Evolutionary conservation across 768 basidiomycete species (phyloP).

Genomic region (Leccinum uliginosum): DNA sequence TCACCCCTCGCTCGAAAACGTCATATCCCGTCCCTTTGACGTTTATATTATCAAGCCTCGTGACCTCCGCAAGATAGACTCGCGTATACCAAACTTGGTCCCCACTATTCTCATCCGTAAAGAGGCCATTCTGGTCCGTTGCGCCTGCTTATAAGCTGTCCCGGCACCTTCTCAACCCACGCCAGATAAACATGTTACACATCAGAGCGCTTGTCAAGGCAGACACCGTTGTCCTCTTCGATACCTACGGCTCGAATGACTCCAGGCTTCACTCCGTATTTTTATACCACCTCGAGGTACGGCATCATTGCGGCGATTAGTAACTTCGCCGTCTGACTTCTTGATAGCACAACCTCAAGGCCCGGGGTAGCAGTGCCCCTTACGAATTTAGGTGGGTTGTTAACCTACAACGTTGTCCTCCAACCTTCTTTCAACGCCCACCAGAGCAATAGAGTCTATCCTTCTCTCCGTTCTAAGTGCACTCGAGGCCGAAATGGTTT

Average conservation of each 20-base stretch:
- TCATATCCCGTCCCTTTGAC: conserved; percentile 23
- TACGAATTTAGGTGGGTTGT: conserved; percentile 78
- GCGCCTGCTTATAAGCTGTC: not conserved
- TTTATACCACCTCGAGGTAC: conserved; percentile 81
- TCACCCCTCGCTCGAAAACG: conserved; percentile 8
- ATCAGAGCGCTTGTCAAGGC: conserved; percentile 94
- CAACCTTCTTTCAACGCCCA: conserved; percentile 13
- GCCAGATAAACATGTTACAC: conserved; percentile 87
- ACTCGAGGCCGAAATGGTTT: conserved; percentile 94
- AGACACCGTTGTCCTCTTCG: conserved; percentile 87
- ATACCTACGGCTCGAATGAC: conserved; percentile 84
- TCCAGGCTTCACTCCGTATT: conserved; percentile 84
- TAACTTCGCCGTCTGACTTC: conserved; percentile 9
- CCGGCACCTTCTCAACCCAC: conserved; percentile 10
- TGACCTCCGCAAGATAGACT: conserved; percentile 96
- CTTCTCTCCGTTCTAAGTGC: conserved; percentile 89
- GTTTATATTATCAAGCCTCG: conserved; percentile 57
- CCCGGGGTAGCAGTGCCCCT: conserved; percentile 62
- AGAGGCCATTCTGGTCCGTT: conserved; percentile 78
- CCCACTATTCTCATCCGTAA: conserved; percentile 89
- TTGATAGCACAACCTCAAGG: conserved; percentile 75
- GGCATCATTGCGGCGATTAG: conserved; percentile 14
- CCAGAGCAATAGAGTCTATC: conserved; percentile 90
- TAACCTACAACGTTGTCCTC: conserved; percentile 11
- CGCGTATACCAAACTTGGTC: conserved; percentile 87